Evolutionary conservation across 2,329 filamentous ascomycete species (phyloP).

Genomic region (Ophiostoma fasciatum): DNA sequence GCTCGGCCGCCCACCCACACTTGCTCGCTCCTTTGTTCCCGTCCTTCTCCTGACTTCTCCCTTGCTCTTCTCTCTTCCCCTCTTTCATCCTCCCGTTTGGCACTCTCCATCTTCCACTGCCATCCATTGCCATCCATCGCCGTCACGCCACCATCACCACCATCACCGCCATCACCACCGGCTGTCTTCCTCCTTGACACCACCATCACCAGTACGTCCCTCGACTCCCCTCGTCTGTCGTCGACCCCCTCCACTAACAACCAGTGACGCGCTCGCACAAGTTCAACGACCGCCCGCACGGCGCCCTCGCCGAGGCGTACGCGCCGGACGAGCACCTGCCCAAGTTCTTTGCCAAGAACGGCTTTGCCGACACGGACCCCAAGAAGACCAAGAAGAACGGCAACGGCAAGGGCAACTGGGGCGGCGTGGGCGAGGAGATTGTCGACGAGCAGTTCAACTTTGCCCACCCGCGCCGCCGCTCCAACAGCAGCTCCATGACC

Average conservation of each 20-base stretch:
- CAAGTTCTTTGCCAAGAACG: conserved; percentile 84
- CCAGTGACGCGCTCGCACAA: conserved; percentile 97
- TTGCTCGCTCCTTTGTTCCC: background rate
- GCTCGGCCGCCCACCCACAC: too few species aligned
- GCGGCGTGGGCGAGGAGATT: conserved; percentile 67
- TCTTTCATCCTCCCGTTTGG: too few species aligned
- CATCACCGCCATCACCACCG: too few species aligned
- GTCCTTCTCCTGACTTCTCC: background rate
- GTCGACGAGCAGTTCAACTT: conserved; percentile 77
- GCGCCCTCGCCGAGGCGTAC: conserved; percentile 48
- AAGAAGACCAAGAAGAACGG: conserved; percentile 97
- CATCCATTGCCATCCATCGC: background rate
- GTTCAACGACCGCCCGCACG: conserved; percentile 83
- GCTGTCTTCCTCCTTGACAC: background rate
- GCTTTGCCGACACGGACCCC: conserved; percentile 66
- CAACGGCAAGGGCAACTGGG: conserved; percentile 88
- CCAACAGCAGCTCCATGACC: conserved; percentile 70
- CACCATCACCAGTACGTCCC: background rate
- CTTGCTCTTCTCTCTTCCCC: background rate
- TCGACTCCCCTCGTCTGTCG: too few species aligned
- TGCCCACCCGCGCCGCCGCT: conserved; percentile 75
- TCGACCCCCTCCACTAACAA: too few species aligned
- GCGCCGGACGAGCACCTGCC: conserved; percentile 65
- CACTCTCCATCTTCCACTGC: background rate
- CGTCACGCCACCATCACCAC: background rate